Base-by-base conservation (phyloP, 202 grass and related monocot species). In the Cymbopogon flexuosus region DNA sequence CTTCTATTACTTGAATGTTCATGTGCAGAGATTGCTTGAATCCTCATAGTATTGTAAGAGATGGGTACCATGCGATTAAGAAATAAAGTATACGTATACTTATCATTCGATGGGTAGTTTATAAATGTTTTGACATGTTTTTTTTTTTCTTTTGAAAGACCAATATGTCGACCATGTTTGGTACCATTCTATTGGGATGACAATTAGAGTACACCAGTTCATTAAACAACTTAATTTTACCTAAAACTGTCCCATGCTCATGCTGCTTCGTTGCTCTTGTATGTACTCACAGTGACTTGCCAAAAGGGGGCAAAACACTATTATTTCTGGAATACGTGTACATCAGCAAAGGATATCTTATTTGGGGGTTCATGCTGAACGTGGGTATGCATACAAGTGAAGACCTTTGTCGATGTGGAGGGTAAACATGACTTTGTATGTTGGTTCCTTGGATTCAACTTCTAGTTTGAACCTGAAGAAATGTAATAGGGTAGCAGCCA, bases 391-490 rank as follows among this genome's bases (percentile, higher is more conserved):
- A 51, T 51, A 23, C 3, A 86, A n/a, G 24, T 76, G 37, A 35
- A 96, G 87, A 0, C 84, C 89, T 6, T 71, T 51, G 18, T 86
- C 66, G 5, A 95, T 90, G 15, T 95, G 93, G 1, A 92, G 89
- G 13, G 87, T 90, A 23, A 90, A 77, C 87, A 86, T 90, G 19
- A 83, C 81, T 72, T 85, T 90, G 60, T 85, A 90, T 47, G 37
- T 57, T 15, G 45, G 29, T 24, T 77, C 62, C 77, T 86, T 87
- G 27, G 45, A 70, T 81, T 92, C 87, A 59, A 92, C 87, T 21
- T 61, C 34, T 2, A 96, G 82, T 71, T 75, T 84, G 87, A 92
- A 92, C 62, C 68, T 88, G 76, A 92, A 92, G 79, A 90, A 88
- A 33, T 77, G 62, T 68, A 96, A 7, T 15, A 84, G 27, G 29